Percentiles rank a stretch among this genome's conserved stretches.
phyloP scores from a whole-genome alignment of 2,329 filamentous ascomycete genomes.

The Arthrobotrys iridis region DNA sequence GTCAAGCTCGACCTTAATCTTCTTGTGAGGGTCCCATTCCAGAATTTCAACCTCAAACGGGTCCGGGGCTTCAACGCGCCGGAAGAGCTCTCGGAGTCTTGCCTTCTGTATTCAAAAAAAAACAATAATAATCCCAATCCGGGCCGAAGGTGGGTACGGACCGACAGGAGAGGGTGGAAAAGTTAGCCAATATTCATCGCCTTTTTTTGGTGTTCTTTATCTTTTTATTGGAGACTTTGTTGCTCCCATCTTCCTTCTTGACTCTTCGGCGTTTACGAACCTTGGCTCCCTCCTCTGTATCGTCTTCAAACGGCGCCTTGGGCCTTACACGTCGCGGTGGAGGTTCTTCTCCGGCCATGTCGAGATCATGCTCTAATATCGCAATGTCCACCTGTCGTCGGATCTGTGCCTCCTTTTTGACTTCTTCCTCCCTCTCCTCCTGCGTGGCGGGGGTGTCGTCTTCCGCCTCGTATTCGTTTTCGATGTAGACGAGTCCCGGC shows the following conservation, averaged over 20 bases:
- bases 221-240: constrained; percentile 21
- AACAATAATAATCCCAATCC: too few relatives aligned
- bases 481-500: constrained; percentile 69
- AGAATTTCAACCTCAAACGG: constrained; percentile 57
- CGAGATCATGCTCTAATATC: constrained; percentile 64
- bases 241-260: constrained; percentile 51
- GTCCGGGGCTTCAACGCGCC: constrained; percentile 65
- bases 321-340: constrained; percentile 14
- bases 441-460: constrained; percentile 67
- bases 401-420: constrained; percentile 77
- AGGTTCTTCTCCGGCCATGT: constrained; percentile 14
- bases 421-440: constrained; percentile 64
- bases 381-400: constrained; percentile 84
- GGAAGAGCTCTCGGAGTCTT: constrained; percentile 71
- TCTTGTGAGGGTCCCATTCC: constrained; percentile 69
- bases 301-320: constrained; percentile 72
- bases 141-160: too few relatives aligned
- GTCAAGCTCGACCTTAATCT: constrained; percentile 84
- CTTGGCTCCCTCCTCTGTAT: constrained; percentile 67
- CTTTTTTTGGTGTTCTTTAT: too few relatives aligned
- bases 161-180: constrained; percentile 18
- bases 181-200: constrained; percentile 32
- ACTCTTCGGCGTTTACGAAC: constrained; percentile 55
- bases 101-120: constrained; percentile 31
- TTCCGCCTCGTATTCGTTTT: constrained; percentile 63